These are phyloP conservation scores for Backusella liffmaniae DNA, from an alignment of 192 early-diverging fungal genomes.

Conservation along the genomic window DNA sequence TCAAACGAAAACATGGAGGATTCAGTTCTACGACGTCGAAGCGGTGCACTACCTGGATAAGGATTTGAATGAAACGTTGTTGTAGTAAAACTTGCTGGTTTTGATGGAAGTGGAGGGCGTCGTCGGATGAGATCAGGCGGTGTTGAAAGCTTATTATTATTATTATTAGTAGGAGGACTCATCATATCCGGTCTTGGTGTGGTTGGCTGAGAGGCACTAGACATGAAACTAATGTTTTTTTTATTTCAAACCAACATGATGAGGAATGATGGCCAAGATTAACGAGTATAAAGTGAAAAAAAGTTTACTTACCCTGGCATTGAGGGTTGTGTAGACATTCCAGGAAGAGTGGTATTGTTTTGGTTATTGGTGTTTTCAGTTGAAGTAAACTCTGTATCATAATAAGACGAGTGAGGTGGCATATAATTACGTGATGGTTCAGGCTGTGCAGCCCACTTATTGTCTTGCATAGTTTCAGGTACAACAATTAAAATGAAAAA, in stretches of 20 bases:
- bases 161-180: slow-evolving; percentile 3
- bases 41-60: slow-evolving; percentile 15
- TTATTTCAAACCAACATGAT: not conserved
- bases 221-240: slow-evolving; percentile 13
- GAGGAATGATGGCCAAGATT: not conserved
- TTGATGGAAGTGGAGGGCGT: slow-evolving; percentile 15
- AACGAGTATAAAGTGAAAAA: not conserved
- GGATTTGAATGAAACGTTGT: slow-evolving; percentile 25
- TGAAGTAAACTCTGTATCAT: not conserved
- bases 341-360: slow-evolving; percentile 2
- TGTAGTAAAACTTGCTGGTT: slow-evolving; percentile 23
- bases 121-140: slow-evolving; percentile 17
- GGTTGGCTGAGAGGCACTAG: slow-evolving; percentile 26
- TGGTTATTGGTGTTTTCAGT: not conserved
- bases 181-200: slow-evolving; percentile 31
- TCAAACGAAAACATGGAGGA: slow-evolving; percentile 45
- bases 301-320: slow-evolving; percentile 20
- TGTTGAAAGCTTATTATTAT: slow-evolving; percentile 2
- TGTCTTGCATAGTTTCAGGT: slow-evolving; percentile 26
- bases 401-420: slow-evolving; percentile 18
- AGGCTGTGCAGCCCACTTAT: slow-evolving; percentile 18
- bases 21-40: slow-evolving; percentile 43
- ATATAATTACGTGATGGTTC: slow-evolving; percentile 14
- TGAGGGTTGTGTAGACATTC: slow-evolving; percentile 2
- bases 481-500: not conserved